Conservation (phyloP, 495 filamentous ascomycete genomes). For the Penicillium malachiteum region DNA sequence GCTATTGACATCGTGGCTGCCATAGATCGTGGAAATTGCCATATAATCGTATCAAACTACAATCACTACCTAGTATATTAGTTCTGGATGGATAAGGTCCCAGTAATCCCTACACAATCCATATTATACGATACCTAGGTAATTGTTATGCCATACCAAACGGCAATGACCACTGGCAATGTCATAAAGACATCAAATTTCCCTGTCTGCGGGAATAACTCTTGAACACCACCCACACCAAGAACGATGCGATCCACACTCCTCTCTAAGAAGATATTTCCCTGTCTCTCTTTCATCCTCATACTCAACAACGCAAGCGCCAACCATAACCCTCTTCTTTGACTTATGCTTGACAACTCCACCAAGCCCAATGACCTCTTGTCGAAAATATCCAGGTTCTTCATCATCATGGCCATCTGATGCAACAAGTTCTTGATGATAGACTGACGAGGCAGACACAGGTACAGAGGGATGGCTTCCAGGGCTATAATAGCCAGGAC, state of each 20-base stretch:
- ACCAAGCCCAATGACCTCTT: slow-evolving; percentile 86
- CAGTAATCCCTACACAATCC: too few relatives aligned
- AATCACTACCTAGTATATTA: too few relatives aligned
- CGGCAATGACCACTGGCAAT: too few relatives aligned
- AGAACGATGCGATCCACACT: slow-evolving; percentile 43
- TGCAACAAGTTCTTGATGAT: slow-evolving; percentile 16
- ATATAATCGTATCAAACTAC: too few relatives aligned
- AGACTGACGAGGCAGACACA: background rate
- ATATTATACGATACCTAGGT: too few relatives aligned
- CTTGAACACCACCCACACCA: slow-evolving; percentile 57
- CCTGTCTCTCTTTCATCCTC: slow-evolving; percentile 70
- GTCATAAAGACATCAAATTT: slow-evolving; percentile 1
- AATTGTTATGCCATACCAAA: too few relatives aligned
- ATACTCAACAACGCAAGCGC: slow-evolving; percentile 77
- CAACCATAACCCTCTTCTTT: slow-evolving; percentile 71
- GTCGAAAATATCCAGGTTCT: slow-evolving; percentile 68
- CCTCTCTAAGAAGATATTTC: slow-evolving; percentile 65
- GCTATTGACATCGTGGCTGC: too few relatives aligned
- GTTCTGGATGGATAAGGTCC: too few relatives aligned
- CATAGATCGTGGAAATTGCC: too few relatives aligned
- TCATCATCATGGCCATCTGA: slow-evolving; percentile 39
- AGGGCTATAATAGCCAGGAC: slow-evolving; percentile 15
- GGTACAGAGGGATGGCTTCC: slow-evolving; percentile 1
- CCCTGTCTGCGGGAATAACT: slow-evolving; percentile 36
- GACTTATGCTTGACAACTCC: slow-evolving; percentile 80